These are phyloP conservation scores for Penicillium hordei DNA, from an alignment of 2,329 filamentous ascomycete genomes.

Conservation along the genomic window DNA sequence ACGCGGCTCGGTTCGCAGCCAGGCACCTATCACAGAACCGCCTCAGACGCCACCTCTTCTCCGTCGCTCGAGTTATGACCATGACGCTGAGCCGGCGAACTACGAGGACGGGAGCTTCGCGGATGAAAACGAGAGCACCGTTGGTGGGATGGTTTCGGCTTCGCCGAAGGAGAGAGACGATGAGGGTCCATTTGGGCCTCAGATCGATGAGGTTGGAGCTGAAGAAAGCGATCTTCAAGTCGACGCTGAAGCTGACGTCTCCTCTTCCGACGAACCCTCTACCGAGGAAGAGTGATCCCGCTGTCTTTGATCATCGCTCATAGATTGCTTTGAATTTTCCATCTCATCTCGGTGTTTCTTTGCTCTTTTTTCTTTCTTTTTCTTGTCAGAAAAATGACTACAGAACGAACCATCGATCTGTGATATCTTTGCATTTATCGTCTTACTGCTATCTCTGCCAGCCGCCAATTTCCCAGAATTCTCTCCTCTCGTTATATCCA, in stretches of 20 bases:
- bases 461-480: not conserved
- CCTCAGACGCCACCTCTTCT: conserved; percentile 57
- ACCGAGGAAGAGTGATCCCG: conserved; percentile 10
- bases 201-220: conserved; percentile 20
- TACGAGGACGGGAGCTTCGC: conserved; percentile 48
- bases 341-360: conserved; percentile 4
- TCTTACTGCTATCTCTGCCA: not conserved
- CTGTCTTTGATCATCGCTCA: not conserved
- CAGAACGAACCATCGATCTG: not conserved
- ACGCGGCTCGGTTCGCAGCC: conserved; percentile 33
- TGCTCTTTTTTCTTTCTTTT: not conserved
- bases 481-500: conserved; percentile 12
- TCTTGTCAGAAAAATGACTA: not conserved
- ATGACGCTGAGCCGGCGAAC: conserved; percentile 55
- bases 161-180: conserved; percentile 32
- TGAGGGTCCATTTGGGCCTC: conserved; percentile 36
- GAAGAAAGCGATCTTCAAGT: not conserved
- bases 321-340: conserved; percentile 5
- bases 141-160: conserved; percentile 41
- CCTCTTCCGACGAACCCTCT: conserved; percentile 7
- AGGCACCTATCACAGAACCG: conserved; percentile 33
- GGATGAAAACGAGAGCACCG: conserved; percentile 52
- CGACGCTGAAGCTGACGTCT: conserved; percentile 7
- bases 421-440: conserved; percentile 5
- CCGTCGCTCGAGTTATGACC: conserved; percentile 57